These are phyloP conservation scores for Chlorokybus atmophyticus DNA, from an alignment of 139 green algal species.

Conservation along the genomic window DNA sequence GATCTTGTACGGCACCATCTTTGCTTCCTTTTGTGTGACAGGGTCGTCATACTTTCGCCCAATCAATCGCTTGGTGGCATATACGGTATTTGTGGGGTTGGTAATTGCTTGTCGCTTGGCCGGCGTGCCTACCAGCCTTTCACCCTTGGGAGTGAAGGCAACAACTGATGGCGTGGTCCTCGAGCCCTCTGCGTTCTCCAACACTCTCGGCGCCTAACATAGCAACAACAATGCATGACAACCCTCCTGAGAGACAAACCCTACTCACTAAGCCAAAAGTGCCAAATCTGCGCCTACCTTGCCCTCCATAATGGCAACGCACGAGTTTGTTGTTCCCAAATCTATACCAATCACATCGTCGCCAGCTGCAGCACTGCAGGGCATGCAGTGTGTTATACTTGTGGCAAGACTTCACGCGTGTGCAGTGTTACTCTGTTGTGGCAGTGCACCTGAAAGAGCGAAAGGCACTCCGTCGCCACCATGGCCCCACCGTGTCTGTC, in stretches of 20 bases:
- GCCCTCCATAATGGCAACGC: conserved; percentile 97
- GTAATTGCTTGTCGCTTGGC: conserved; percentile 96
- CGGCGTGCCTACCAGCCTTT: conserved; percentile 64
- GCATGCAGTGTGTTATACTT: not conserved
- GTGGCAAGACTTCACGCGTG: too few relatives aligned
- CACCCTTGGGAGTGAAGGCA: conserved; percentile 93
- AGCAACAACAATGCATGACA: not conserved
- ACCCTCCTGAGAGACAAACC: too few relatives aligned
- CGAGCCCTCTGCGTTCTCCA: conserved; percentile 94
- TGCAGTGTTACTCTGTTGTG: too few relatives aligned
- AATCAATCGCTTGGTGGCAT: conserved; percentile 95
- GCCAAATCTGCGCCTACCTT: conserved; percentile 60
- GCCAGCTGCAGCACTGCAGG: conserved; percentile 4
- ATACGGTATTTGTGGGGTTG: conserved; percentile 93
- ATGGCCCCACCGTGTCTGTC: too few relatives aligned
- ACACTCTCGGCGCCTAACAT: conserved; percentile 70
- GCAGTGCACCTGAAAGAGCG: too few relatives aligned
- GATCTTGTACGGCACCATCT: conserved; percentile 98
- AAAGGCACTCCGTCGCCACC: too few relatives aligned
- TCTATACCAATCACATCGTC: conserved; percentile 95
- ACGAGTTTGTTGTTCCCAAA: conserved; percentile 97
- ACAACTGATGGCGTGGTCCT: conserved; percentile 95
- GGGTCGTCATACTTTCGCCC: conserved; percentile 78
- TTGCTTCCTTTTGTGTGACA: conserved; percentile 81
- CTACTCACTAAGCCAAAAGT: too few relatives aligned